A percentile compares a stretch with the other conserved stretches of the same genome.
phyloP scores from a whole-genome alignment of 2,329 filamentous ascomycete genomes.

The Dichotomopilus funicola region DNA sequence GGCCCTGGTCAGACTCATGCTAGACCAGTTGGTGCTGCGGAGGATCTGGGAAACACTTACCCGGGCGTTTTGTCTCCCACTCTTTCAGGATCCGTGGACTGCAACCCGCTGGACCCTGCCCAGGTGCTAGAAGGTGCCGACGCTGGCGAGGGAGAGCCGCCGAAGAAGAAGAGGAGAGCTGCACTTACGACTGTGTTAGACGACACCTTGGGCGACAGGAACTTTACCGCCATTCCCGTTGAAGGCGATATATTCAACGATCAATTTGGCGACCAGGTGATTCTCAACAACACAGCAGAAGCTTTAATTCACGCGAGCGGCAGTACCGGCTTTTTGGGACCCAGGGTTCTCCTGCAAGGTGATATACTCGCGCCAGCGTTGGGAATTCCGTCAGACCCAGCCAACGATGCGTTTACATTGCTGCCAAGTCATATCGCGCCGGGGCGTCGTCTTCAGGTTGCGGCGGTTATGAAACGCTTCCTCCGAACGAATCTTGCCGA shows the following conservation, averaged over 20 bases:
- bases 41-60: neutral
- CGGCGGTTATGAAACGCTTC: conserved; percentile 35
- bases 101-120: neutral
- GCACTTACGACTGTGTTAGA: conserved; percentile 22
- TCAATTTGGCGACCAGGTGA: conserved; percentile 4
- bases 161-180: conserved; percentile 28
- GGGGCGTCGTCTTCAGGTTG: conserved; percentile 40
- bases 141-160: conserved; percentile 10
- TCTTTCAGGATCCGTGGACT: conserved; percentile 7
- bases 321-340: conserved; percentile 16
- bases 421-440: conserved; percentile 29
- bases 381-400: neutral
- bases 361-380: conserved; percentile 5
- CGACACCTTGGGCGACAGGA: neutral
- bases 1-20: neutral
- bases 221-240: conserved; percentile 9
- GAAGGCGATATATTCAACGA: conserved; percentile 10
- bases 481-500: conserved; percentile 25
- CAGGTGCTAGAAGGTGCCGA: neutral
- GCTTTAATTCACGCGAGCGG: conserved; percentile 1
- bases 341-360: conserved; percentile 1
- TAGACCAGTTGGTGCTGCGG: neutral
- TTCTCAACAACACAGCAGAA: neutral
- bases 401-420: conserved; percentile 25
- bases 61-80: conserved; percentile 14